Evolutionary conservation across 805 yeast genomes (phyloP).

Genomic region (Wickerhamiella kazuoi): DNA sequence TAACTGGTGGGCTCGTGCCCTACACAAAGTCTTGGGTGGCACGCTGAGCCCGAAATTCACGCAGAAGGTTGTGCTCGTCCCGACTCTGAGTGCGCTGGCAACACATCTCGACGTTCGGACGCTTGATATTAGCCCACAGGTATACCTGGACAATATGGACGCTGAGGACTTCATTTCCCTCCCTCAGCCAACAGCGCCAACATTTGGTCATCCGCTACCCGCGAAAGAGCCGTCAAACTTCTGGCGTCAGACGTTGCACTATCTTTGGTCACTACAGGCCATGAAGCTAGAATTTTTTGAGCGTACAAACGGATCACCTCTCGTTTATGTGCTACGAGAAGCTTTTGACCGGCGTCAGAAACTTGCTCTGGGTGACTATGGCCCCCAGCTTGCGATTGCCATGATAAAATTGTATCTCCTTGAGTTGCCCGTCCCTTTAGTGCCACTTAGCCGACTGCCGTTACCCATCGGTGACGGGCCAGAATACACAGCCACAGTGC

Average conservation of each 20-base stretch:
- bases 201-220: conserved; percentile 18
- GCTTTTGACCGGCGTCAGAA: conserved; percentile 32
- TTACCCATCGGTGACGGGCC: conserved; percentile 38
- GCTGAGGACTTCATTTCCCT: conserved; percentile 33
- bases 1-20: conserved; percentile 69
- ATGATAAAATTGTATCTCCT: conserved; percentile 28
- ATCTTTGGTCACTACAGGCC: conserved; percentile 4
- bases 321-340: conserved; percentile 11
- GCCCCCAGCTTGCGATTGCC: conserved; percentile 34
- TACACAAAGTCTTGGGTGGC: conserved; percentile 52
- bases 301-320: conserved; percentile 5
- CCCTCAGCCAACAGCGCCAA: conserved; percentile 25
- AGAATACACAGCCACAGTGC: conserved; percentile 26
- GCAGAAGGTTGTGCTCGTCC: conserved; percentile 29
- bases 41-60: conserved; percentile 35
- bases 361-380: conserved; percentile 39
- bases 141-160: conserved; percentile 49
- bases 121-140: conserved; percentile 56
- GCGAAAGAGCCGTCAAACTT: conserved; percentile 10
- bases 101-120: conserved; percentile 53
- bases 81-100: conserved; percentile 36
- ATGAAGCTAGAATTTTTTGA: conserved; percentile 7
- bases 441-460: conserved; percentile 31
- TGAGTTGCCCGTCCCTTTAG: conserved; percentile 35
- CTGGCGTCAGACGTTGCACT: conserved; percentile 16